These are phyloP conservation scores for Mycena leptocephala DNA, from an alignment of 768 basidiomycete genomes.

Conservation along the genomic window DNA sequence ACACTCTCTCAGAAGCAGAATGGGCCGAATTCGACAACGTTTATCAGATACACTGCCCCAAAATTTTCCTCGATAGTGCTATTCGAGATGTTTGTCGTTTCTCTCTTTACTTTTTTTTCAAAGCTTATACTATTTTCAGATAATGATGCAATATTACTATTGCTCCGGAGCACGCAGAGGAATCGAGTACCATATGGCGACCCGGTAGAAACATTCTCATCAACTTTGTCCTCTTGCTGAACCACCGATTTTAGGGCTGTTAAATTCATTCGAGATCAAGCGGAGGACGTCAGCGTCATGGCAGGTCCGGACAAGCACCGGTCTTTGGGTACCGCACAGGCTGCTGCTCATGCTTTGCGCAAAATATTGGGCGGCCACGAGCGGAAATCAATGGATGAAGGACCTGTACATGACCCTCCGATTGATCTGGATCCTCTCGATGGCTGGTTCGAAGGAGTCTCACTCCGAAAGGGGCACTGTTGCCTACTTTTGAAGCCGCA, in stretches of 20 bases:
- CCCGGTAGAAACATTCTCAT: constrained; percentile 67
- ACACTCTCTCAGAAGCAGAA: constrained; percentile 77
- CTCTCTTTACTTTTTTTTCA: neutral
- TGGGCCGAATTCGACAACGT: constrained; percentile 92
- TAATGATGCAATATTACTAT: constrained; percentile 92
- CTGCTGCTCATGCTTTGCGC: constrained; percentile 77
- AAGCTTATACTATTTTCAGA: constrained; percentile 59
- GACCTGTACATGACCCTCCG: constrained; percentile 49
- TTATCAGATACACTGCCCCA: constrained; percentile 92
- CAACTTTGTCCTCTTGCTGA: constrained; percentile 23
- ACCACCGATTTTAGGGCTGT: constrained; percentile 69
- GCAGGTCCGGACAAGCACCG: constrained; percentile 46
- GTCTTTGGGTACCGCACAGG: constrained; percentile 68
- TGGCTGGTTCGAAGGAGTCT: constrained; percentile 83
- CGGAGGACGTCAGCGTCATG: constrained; percentile 56
- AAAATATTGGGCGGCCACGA: constrained; percentile 75
- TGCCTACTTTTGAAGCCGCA: constrained; percentile 94
- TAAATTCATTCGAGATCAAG: constrained; percentile 91
- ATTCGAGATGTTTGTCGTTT: constrained; percentile 81
- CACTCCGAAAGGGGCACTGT: constrained; percentile 80
- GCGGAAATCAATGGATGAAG: constrained; percentile 62
- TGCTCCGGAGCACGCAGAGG: constrained; percentile 83
- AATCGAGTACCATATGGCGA: constrained; percentile 92
- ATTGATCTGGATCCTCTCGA: constrained; percentile 71
- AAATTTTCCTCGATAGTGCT: constrained; percentile 81